These are phyloP conservation scores for Potentilla sterilis DNA, from an alignment of 306 rosid species.

Conservation along the genomic window DNA sequence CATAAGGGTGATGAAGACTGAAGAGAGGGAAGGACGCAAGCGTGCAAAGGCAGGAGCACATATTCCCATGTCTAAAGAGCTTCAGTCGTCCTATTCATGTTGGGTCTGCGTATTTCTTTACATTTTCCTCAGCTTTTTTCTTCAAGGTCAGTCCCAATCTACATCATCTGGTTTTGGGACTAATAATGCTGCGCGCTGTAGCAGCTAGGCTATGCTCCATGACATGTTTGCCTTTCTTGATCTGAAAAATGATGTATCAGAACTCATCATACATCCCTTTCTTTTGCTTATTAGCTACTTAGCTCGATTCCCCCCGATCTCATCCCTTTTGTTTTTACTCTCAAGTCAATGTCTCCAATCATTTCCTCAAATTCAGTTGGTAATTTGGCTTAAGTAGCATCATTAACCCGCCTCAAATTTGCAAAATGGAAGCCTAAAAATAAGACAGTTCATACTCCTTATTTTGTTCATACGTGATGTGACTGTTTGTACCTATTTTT, in stretches of 20 bases:
- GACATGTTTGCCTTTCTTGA: conserved; percentile 5
- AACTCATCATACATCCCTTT: not conserved
- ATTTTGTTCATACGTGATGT: not conserved
- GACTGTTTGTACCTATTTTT: too few relatives aligned
- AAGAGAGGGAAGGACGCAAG: not conserved
- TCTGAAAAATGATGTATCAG: not conserved
- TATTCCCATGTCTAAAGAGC: conserved; percentile 50
- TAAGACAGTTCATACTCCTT: not conserved
- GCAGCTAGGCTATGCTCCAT: not conserved
- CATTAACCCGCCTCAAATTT: not conserved
- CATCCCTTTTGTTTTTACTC: conserved; percentile 1
- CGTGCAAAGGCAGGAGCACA: conserved; percentile 25
- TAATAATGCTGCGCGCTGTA: not conserved
- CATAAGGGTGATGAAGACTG: not conserved
- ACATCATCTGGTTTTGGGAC: conserved; percentile 21
- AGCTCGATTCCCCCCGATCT: not conserved
- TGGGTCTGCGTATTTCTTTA: conserved; percentile 38
- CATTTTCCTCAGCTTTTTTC: conserved; percentile 17
- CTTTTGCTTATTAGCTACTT: not conserved
- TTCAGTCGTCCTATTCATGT: conserved; percentile 41
- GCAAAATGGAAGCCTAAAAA: not conserved
- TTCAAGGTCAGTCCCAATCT: conserved; percentile 29
- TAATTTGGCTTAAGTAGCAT: not conserved
- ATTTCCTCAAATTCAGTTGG: conserved; percentile 10
- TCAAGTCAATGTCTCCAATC: conserved; percentile 1